Conservation (phyloP, 1,139 yeast species). For the Arxiozyma slooffiae region DNA sequence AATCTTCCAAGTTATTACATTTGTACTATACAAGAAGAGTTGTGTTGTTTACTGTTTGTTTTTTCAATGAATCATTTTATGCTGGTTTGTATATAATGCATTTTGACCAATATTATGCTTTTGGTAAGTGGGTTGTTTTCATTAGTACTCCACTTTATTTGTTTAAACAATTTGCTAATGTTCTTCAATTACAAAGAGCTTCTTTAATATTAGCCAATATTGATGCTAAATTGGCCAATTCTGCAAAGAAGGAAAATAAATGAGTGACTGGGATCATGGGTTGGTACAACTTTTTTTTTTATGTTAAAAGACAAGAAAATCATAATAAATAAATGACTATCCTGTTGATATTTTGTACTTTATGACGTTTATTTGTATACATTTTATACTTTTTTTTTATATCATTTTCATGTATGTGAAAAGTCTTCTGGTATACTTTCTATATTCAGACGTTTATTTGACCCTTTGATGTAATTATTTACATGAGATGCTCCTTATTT, state of each 20-base stretch:
- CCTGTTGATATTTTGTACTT: too few species aligned
- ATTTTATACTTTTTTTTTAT: too few species aligned
- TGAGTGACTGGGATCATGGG: background rate
- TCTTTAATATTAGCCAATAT: conserved; percentile 67
- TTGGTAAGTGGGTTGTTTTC: conserved; percentile 50
- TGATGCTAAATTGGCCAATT: conserved; percentile 55
- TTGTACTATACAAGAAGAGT: conserved; percentile 79
- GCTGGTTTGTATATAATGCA: conserved; percentile 76
- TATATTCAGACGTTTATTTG: too few species aligned
- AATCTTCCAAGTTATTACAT: conserved; percentile 62
- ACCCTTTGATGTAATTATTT: background rate
- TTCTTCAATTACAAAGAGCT: conserved; percentile 81
- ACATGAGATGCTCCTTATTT: background rate
- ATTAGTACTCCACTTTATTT: conserved; percentile 77
- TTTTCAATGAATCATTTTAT: conserved; percentile 85
- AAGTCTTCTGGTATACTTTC: too few species aligned
- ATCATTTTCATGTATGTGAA: background rate
- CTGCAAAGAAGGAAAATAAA: conserved; percentile 4
- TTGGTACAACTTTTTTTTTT: background rate
- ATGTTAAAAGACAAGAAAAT: background rate
- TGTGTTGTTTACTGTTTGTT: conserved; percentile 81
- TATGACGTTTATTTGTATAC: background rate
- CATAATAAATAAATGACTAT: background rate
- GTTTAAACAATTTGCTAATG: conserved; percentile 84
- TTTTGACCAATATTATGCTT: conserved; percentile 34